Conservation (phyloP, 1,139 yeast species). For the Suhomyces atakaporum region DNA sequence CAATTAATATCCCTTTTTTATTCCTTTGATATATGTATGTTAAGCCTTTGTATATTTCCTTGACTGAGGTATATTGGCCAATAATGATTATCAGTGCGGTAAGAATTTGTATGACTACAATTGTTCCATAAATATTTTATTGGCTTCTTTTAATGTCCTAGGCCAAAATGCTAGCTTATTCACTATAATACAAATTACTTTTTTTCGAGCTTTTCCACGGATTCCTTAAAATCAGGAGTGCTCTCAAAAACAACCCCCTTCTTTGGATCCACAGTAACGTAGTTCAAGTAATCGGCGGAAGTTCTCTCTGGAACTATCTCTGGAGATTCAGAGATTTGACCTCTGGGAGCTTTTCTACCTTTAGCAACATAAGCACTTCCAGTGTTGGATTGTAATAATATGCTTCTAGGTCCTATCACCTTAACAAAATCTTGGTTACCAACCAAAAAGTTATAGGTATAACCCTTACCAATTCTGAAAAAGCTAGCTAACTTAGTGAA, state of each 20-base stretch:
- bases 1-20: too few species aligned
- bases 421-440: conserved; percentile 46
- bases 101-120: too few species aligned
- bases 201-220: conserved; percentile 27
- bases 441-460: conserved; percentile 22
- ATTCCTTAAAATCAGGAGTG: conserved; percentile 43
- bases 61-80: too few species aligned
- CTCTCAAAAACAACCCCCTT: conserved; percentile 42
- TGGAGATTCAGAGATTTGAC: neutral
- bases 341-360: conserved; percentile 3
- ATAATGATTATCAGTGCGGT: too few species aligned
- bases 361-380: conserved; percentile 3
- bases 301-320: conserved; percentile 11
- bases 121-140: too few species aligned
- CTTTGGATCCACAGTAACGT: conserved; percentile 44
- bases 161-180: too few species aligned
- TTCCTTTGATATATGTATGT: neutral
- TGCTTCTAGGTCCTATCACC: conserved; percentile 56
- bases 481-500: conserved; percentile 4
- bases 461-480: conserved; percentile 4
- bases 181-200: neutral
- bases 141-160: too few species aligned
- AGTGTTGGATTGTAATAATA: conserved; percentile 48
- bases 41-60: neutral
- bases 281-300: conserved; percentile 48